Evolutionary conservation across 768 basidiomycete genomes (phyloP).

Genomic region (Lactarius hatsudake): DNA sequence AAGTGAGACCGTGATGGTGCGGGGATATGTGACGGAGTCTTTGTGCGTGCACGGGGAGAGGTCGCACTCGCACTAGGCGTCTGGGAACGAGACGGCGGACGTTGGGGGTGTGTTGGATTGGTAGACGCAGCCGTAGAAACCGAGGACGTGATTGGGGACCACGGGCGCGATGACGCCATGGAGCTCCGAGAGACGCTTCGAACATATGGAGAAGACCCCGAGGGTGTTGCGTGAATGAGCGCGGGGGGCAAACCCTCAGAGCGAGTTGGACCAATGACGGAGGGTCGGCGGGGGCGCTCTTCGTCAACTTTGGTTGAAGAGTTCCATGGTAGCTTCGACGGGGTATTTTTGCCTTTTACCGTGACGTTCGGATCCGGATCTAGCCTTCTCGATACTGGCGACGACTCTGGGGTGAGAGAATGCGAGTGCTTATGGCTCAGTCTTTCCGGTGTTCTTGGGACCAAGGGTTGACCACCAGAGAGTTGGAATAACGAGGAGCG

Average conservation of each 20-base stretch:
- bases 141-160: slow-evolving; percentile 27
- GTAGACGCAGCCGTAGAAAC: slow-evolving; percentile 34
- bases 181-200: slow-evolving; percentile 27
- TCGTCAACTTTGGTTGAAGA: slow-evolving; percentile 73
- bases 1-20: slow-evolving; percentile 48
- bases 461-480: slow-evolving; percentile 39
- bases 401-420: slow-evolving; percentile 69
- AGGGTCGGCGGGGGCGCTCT: slow-evolving; percentile 51
- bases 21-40: slow-evolving; percentile 80
- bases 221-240: slow-evolving; percentile 4
- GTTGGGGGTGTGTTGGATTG: slow-evolving; percentile 40
- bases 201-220: slow-evolving; percentile 17
- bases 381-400: slow-evolving; percentile 45
- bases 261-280: slow-evolving; percentile 36
- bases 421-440: slow-evolving; percentile 65
- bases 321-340: slow-evolving; percentile 58
- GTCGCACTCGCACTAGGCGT: slow-evolving; percentile 43
- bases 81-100: slow-evolving; percentile 56
- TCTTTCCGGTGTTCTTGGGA: slow-evolving; percentile 55
- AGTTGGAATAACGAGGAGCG: slow-evolving; percentile 63
- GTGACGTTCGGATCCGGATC: slow-evolving; percentile 39
- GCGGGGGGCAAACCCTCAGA: slow-evolving; percentile 12
- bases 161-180: slow-evolving; percentile 29
- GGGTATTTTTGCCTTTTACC: slow-evolving; percentile 36
- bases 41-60: slow-evolving; percentile 67